Evolutionary conservation across 1,139 yeast genomes (phyloP), one percentile per base, ranked within the genome.

Genomic region (Candida mesenterica): DNA sequence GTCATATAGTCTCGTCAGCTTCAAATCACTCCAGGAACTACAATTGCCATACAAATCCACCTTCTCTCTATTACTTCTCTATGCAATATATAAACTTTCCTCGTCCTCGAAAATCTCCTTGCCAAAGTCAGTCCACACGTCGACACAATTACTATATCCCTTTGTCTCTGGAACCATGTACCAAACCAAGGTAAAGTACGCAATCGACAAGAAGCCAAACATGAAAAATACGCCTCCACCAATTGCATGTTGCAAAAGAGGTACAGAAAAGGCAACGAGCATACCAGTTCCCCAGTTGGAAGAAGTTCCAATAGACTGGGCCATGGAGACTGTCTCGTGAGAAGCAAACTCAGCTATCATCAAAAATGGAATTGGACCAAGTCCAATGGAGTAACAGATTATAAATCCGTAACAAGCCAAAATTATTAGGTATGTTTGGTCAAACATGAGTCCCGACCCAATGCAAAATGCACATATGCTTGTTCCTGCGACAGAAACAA

Each of bases 81-180:
- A n/a, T n/a, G n/a, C n/a, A n/a, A n/a, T n/a, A n/a, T n/a, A n/a
- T n/a, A n/a, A n/a, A n/a, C n/a, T n/a, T n/a, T 19, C 22, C 6
- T 6, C 22, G 22, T 19, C 22, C 9, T 19, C 22, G 22, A 6
- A 6, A 19, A 19, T 19, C 6, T 9, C 28, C 17, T 25, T 25
- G 5, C 10, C 28, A 25, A 25, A 25, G 14, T 37, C 34, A 19
- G 24, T 43, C 71, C 71, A 65, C 0, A 62, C 64, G 24, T 61
- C 62, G 9, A 49, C 45, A 36, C 57, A 50, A 26, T 47, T 46
- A 31, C 47, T 45, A 25, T 46, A 46, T 3, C 57, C 60, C 39
- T 55, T 59, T 4, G 72, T 65, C 43, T 66, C 72, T 2, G 72
- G 72, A 1, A 66, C 61, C 25, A 35, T 46, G 12, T 34, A 24